Base-by-base conservation (phyloP, 2,329 filamentous ascomycete species). In the Sporothrix pallida region DNA sequence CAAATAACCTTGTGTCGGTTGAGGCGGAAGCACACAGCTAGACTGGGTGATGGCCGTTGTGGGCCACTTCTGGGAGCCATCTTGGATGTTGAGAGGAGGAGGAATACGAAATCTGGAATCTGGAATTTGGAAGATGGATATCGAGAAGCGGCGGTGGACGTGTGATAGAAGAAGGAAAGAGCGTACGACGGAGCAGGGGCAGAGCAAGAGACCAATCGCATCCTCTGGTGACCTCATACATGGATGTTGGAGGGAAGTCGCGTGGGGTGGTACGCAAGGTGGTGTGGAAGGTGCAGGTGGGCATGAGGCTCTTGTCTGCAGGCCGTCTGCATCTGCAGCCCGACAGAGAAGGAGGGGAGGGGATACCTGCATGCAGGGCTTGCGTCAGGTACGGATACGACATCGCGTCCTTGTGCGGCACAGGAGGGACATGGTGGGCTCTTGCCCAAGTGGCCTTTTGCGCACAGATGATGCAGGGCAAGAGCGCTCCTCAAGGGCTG, bases 341-440 rank as follows among this genome's bases (percentile, higher is more conserved):
- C 46, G 42, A 26, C 44, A 12, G 6, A 46, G 56, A 50, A 72
- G 54, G 70, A 62, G 46, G 46, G 17, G 5, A 13, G 42, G 44
- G 70, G 42, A 54, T 46, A 31, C 42, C 56, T 63, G 44, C 58
- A 72, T 72, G 58, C 46, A 72, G 44, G 46, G 26, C 44, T 31
- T 72, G 56, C 65, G 26, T 42, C 48, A 69, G 67, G 67, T 69
- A 69, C 67, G 67, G 67, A 69, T 69, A 56, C 67, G 48, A 69
- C 67, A 20, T 56, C 23, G 15, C 42, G 15, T 26, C 17, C 20
- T 48, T 26, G 20, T 46, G 42, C 15, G 42, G 54, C 44, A 17
- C 62, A 46, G 8, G 15, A 37, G 42, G n/a, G 52, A 48, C 69
- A 71, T 71, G 15, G 50, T 42, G 46, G 6, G 67, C 17, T 42